Percentiles rank a stretch among this genome's conserved stretches.
Conservation (phyloP, 768 basidiomycete genomes). For the Epithele typhae region DNA sequence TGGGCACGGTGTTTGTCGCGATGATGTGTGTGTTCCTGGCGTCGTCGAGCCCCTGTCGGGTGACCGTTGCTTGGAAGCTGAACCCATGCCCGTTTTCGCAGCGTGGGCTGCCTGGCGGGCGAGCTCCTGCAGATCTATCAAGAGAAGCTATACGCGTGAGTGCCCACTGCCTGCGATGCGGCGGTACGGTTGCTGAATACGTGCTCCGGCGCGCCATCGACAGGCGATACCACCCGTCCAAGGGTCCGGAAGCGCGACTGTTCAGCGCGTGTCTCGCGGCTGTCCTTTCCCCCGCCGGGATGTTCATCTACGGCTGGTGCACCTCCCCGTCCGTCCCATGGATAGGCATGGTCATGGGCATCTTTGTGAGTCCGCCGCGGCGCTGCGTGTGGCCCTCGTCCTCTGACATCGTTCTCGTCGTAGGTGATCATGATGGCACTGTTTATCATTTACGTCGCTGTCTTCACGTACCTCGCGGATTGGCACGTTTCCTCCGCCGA, state of each 20-base stretch:
- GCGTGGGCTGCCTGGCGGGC: constrained; percentile 42
- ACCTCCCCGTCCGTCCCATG: constrained; percentile 51
- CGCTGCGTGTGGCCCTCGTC: background rate
- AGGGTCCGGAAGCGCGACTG: constrained; percentile 56
- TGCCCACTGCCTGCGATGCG: too few species aligned
- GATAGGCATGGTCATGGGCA: constrained; percentile 46
- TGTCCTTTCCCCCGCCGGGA: constrained; percentile 50
- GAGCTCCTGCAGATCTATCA: constrained; percentile 27
- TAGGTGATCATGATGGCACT: constrained; percentile 37
- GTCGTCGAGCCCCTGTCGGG: background rate
- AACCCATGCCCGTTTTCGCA: constrained; percentile 21
- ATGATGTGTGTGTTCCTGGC: constrained; percentile 45
- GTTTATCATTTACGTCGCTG: constrained; percentile 40
- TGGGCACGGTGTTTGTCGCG: constrained; percentile 56
- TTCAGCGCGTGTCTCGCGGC: constrained; percentile 53
- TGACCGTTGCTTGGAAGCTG: background rate
- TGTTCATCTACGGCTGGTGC: constrained; percentile 75
- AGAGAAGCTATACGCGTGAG: constrained; percentile 26
- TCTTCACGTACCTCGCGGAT: constrained; percentile 48
- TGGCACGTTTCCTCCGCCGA: constrained; percentile 30
- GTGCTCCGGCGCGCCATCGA: too few species aligned
- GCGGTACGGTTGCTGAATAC: too few species aligned
- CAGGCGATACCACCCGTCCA: constrained; percentile 22
- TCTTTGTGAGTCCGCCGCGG: constrained; percentile 1
- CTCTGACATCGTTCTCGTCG: too few species aligned